Base-by-base conservation (phyloP, 768 basidiomycete genomes). In the Gymnopilus junonius region DNA sequence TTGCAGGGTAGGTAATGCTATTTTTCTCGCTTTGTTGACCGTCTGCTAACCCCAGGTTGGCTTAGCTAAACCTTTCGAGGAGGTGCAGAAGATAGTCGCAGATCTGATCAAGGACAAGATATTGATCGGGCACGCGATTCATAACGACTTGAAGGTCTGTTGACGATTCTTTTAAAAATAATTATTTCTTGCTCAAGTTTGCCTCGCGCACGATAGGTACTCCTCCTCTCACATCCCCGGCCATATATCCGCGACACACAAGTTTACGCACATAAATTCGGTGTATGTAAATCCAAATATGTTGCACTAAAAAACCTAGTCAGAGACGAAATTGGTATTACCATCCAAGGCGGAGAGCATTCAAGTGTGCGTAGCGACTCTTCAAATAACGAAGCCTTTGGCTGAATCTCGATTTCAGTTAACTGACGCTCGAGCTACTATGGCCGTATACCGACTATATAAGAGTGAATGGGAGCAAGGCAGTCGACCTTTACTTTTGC, bases 361-460 rank as follows among this genome's bases (percentile, higher is more conserved):
- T 92, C 85, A 34, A 95, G 94, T 75, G 96, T 96, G 72, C 58
- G 92, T 80, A 58, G 59, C 29, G 17, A 55, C 48, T 23, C 20
- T n/a, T 39, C 43, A 17, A 20, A 17, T 35, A 40, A 25, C 48
- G 12, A 63, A 45, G 39, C 31, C 34, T 39, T 1, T 43, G 42
- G 25, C 64, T 23, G 53, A 43, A 25, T 56, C 27, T 39, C 25
- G 55, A 46, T 56, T 43, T 23, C 61, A 97, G 96, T 89, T 98
- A 4, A 92, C 87, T 17, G 96, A 99, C 73, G 95, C 96, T 0
- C 85, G 96, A 55, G 97, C 96, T 0, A 93, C 95, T 0, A 97
- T 99, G 94, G 96, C 94, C 0, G 80, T 98, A 39, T 98, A 92
- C 74, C 84, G 95, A 7, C 71, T 96, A 17, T 84, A 95, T 74